These are phyloP conservation scores for Arctium minus DNA, from an alignment of 129 eudicot genomes.

Conservation along the genomic window DNA sequence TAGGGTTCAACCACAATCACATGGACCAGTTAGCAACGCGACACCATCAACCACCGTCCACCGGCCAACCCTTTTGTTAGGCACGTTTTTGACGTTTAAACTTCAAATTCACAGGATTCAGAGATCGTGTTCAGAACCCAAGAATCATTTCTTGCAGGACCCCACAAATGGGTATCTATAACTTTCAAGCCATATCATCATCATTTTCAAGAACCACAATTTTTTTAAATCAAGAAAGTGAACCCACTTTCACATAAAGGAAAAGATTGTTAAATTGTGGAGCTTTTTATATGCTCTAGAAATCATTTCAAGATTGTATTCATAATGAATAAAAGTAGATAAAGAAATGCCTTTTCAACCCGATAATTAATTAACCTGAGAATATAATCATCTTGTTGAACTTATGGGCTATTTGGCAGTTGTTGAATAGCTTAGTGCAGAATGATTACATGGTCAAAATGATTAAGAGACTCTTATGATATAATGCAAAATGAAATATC, in stretches of 20 bases:
- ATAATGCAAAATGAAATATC: too few relatives aligned
- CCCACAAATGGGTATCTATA: not conserved
- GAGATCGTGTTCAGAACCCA: not conserved
- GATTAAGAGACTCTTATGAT: too few relatives aligned
- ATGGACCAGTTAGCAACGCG: slow-evolving; percentile 7
- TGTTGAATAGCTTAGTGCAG: too few relatives aligned
- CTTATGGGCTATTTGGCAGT: too few relatives aligned
- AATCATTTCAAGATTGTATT: not conserved
- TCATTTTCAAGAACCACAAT: not conserved
- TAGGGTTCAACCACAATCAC: not conserved
- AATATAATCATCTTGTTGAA: not conserved
- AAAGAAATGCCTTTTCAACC: slow-evolving; percentile 1
- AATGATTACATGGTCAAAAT: too few relatives aligned
- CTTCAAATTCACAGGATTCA: not conserved
- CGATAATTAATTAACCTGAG: slow-evolving; percentile 9
- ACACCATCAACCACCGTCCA: slow-evolving; percentile 6
- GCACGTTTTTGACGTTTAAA: slow-evolving; percentile 23
- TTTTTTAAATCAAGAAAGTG: not conserved
- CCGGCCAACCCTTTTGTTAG: slow-evolving; percentile 20
- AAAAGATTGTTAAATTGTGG: not conserved
- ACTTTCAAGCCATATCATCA: slow-evolving; percentile 9
- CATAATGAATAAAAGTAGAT: not conserved
- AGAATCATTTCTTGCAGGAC: not conserved
- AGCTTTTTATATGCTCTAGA: not conserved
- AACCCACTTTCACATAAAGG: not conserved